Evolutionary conservation across 78 protist species (phyloP), one percentile per base, ranked within the genome.

Genomic region (Goniomonas avonlea): DNA sequence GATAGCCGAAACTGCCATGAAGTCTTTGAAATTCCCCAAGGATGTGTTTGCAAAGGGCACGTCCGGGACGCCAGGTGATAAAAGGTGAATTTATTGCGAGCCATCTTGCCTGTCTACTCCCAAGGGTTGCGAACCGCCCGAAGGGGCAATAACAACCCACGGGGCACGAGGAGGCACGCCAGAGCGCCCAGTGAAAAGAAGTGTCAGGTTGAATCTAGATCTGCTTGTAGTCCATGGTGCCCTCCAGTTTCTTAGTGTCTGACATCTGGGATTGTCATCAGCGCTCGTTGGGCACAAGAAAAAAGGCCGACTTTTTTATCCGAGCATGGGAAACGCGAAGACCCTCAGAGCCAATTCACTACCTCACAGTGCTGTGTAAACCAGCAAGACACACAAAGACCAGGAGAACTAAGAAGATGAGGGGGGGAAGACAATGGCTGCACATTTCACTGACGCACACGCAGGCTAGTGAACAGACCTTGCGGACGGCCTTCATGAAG

Each of bases 401-500:
- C 15, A 25, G 7, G 59, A 4, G 18, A n/a, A 34, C 63, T 1
- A 11, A 17, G 11, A 11, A 34, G 5, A 55, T n/a, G 63, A 27
- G 2, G 70, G 70, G 43, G 39, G 43, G 47, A 34, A 7, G 50
- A 11, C 50, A 43, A 11, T 60, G 11, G 38, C 68, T 7, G 35
- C 68, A 11, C 68, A 37, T 7, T 7, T 7, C 68, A 37, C 38
- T 7, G n/a, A 0, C 56, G 56, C 56, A 48, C 56, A 18, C 69
- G n/a, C n/a, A n/a, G n/a, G n/a, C n/a, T n/a, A n/a, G n/a, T n/a
- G n/a, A n/a, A n/a, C n/a, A n/a, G n/a, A n/a, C n/a, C n/a, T n/a
- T n/a, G 68, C 99, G 82, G 7, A 85, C 98, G 20, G 98, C 99
- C 86, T 96, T 96, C 89, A 92, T 86, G 69, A 97, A 95, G 82